These are phyloP conservation scores for Chaetomium strumarium DNA, from an alignment of 2,329 filamentous ascomycete species.

Conservation along the genomic window DNA sequence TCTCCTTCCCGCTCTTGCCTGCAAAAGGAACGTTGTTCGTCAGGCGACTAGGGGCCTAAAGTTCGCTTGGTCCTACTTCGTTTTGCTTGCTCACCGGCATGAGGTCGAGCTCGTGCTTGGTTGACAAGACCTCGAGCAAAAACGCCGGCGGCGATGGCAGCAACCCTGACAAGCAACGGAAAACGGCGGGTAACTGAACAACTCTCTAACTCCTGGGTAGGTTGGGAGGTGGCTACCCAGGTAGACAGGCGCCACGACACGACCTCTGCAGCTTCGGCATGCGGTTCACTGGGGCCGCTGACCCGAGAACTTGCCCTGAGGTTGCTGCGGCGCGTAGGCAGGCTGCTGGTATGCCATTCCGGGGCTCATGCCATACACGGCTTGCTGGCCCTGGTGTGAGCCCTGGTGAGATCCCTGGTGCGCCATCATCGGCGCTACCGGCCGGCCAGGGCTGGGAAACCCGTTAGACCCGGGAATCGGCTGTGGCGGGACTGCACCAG, in stretches of 20 bases:
- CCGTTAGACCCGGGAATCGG: conserved; percentile 63
- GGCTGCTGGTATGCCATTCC: conserved; percentile 70
- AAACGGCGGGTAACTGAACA: too few relatives aligned
- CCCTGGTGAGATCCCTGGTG: conserved; percentile 89
- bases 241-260: conserved; percentile 2
- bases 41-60: neutral
- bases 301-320: conserved; percentile 60
- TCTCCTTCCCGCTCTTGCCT: neutral
- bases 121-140: too few relatives aligned
- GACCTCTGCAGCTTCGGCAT: neutral
- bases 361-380: conserved; percentile 66
- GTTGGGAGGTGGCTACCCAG: neutral
- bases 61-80: too few relatives aligned
- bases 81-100: too few relatives aligned
- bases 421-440: conserved; percentile 81
- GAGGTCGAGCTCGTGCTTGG: too few relatives aligned
- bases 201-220: too few relatives aligned
- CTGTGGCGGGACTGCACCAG: conserved; percentile 49
- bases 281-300: conserved; percentile 25
- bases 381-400: conserved; percentile 81
- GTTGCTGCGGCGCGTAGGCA: conserved; percentile 63
- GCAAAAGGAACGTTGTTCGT: neutral
- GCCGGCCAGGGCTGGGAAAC: conserved; percentile 82
- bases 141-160: too few relatives aligned
- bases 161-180: too few relatives aligned